A percentile compares a stretch with the other conserved stretches of the same genome.
Conservation (phyloP, 345 rosid species). For the Aquilaria malaccensis region DNA sequence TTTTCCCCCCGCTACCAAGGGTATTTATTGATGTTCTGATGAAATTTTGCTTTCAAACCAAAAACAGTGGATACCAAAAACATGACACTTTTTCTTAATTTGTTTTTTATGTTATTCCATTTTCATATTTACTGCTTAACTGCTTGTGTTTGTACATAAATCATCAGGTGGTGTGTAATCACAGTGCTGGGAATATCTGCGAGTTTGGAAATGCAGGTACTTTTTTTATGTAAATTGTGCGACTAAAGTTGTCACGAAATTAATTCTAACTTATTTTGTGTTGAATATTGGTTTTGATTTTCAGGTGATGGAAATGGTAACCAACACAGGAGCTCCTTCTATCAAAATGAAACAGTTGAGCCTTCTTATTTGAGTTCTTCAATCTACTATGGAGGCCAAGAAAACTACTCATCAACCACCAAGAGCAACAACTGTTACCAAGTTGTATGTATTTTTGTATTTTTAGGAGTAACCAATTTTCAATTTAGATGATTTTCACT, state of each 20-base stretch:
- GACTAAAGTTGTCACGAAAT: no score
- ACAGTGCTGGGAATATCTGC: no score
- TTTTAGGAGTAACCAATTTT: not conserved
- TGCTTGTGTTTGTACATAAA: no score
- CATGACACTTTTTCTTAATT: no score
- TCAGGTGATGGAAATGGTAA: slow-evolving; percentile 16
- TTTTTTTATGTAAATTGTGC: no score
- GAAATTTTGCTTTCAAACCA: not conserved
- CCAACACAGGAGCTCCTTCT: slow-evolving; percentile 30
- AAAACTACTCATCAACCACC: slow-evolving; percentile 59
- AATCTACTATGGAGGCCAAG: slow-evolving; percentile 94
- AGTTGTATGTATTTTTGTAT: slow-evolving; percentile 16
- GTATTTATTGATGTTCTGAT: slow-evolving; percentile 14
- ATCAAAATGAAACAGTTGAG: slow-evolving; percentile 50
- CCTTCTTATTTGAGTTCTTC: slow-evolving; percentile 83
- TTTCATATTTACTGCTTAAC: no score
- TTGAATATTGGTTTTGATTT: not conserved
- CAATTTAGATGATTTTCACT: not conserved
- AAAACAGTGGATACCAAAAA: no score
- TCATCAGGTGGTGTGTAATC: no score
- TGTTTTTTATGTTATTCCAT: no score
- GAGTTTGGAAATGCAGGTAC: no score
- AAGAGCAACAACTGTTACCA: slow-evolving; percentile 30
- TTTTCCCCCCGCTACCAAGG: slow-evolving; percentile 46
- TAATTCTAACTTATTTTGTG: no score